phyloP scores from a whole-genome alignment of 441 rosid genomes.

The Rhodomyrtus psidioides region DNA sequence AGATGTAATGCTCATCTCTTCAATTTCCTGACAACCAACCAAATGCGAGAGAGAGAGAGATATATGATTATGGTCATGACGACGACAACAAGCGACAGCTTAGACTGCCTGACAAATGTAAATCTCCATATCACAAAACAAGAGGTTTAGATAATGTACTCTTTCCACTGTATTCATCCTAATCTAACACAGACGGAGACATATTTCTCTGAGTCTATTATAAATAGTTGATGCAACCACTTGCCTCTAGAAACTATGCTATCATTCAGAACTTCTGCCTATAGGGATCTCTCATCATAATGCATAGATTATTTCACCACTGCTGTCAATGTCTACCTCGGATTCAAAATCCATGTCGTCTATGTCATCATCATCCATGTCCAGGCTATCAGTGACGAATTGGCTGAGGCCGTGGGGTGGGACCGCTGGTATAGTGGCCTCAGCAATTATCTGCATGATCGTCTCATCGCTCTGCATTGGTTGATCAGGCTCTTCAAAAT shows the following conservation, averaged over 20 bases:
- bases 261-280: neutral
- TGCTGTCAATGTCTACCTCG: conserved; percentile 58
- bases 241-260: neutral
- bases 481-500: conserved; percentile 49
- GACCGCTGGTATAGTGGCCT: conserved; percentile 54
- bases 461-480: conserved; percentile 56
- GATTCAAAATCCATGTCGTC: conserved; percentile 56
- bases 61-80: neutral
- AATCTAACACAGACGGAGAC: neutral
- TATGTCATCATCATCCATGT: conserved; percentile 47
- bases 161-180: neutral
- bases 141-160: neutral
- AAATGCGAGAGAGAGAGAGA: neutral
- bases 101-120: neutral
- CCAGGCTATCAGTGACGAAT: conserved; percentile 32
- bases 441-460: conserved; percentile 61
- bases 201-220: neutral
- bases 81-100: neutral
- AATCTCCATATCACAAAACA: neutral
- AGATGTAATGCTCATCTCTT: neutral
- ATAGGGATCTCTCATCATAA: conserved; percentile 4
- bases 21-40: neutral
- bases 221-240: neutral
- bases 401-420: conserved; percentile 26
- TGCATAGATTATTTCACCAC: conserved; percentile 59